Evolutionary conservation across 2,329 filamentous ascomycete genomes (phyloP), one percentile per base, ranked within the genome.

Genomic region (Taxawa tesnikishii): DNA sequence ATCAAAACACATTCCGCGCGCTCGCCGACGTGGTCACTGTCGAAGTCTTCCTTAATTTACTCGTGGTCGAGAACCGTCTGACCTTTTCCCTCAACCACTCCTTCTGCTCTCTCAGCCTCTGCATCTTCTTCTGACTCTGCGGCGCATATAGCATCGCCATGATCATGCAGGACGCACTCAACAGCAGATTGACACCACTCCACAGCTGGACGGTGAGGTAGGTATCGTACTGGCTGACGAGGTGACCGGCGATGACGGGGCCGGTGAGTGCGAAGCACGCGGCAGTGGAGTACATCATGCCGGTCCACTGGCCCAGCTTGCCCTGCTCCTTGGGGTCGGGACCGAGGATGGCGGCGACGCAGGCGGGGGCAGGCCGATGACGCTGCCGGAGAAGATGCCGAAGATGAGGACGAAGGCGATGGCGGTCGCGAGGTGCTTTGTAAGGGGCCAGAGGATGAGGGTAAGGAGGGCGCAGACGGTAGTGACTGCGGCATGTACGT

Each of bases 241-340:
- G 45, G 37, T 61, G 50, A 7, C 64, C 65, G 12, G 59, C 59
- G 34, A 68, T 58, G 36, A 67, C 46, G 2, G 65, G 64, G 3
- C 65, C 65, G 4, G 54, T 49, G 7, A 68, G 51, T 2, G 62
- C 54, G n/a, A 58, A 59, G 2, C 59, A 43, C 2, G 61, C 61
- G 6, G 62, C 55, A 27, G 51, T 47, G 8, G 55, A 57, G 49
- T 67, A 68, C 63, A 67, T 65, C 63, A 67, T 66, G 26, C 65
- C 65, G 3, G 55, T 60, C 64, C 65, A 68, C 32, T 67, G 63
- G 10, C 65, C 65, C 6, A 68, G 56, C 34, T 58, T 60, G 31
- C 55, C 44, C 28, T 56, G 50, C 5, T 42, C 40, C 19, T 47
- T 33, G 34, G 44, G 37, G 23, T 43, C 37, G 4, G 38, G 37